Base-by-base conservation (phyloP, 805 yeast genomes). In the Danielia reshetovae region DNA sequence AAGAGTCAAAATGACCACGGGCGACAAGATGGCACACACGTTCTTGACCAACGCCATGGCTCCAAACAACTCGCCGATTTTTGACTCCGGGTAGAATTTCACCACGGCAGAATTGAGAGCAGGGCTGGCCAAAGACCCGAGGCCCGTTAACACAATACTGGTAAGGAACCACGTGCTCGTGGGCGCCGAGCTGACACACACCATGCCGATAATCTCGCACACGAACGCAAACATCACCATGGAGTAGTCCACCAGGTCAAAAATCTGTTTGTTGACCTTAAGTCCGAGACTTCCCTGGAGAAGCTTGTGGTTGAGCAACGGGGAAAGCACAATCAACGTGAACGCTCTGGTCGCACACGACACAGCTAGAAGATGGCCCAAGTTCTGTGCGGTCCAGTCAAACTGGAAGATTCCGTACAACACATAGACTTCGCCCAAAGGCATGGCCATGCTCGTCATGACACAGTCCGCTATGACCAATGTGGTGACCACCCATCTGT, bases 1-100 rank as follows among this genome's bases (percentile, higher is more conserved):
- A 16, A 79, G 34, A 2, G 61, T 56, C 12, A 81, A 54, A 21
- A 74, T 54, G 0, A 62, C 12, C 5, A 77, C 56, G 0, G 90
- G 87, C 1, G 68, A 58, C 7, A 71, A 36, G 39, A 80, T 59
- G 39, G 62, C 56, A 4, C 72, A 55, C 0, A 72, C 31, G 43
- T 76, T 79, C 50, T 77, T 75, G 12, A 81, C 51, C 32, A 83
- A 53, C 0, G 86, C 75, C 28, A 82, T 54, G 0, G 81, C 86
- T 7, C 90, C 88, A 59, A 81, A 82, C 12, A 80, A 65, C 54
- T 81, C 87, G 12, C 94, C 94, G 4, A 76, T 68, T 41, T 71
- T 70, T 10, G 71, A 66, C 26, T 75, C 76, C 1, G 77, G 75
- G 40, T 70, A 74, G 53, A 79, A 78, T 52, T 84, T 84, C 35